Evolutionary conservation across 2,329 filamentous ascomycete species (phyloP), one percentile per base, ranked within the genome.

Genomic region (Aspergillus sp.): DNA sequence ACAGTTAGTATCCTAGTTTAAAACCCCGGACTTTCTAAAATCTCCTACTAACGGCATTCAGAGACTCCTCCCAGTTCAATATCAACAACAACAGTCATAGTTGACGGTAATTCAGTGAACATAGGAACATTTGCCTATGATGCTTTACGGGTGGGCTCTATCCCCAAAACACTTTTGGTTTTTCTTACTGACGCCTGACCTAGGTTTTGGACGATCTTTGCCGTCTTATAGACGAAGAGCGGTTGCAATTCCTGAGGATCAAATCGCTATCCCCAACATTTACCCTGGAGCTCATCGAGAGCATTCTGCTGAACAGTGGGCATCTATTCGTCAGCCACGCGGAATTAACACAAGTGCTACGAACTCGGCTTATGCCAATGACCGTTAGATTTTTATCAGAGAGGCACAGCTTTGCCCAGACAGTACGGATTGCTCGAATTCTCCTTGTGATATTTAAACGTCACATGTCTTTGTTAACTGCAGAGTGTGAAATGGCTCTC

Each of bases 221-320:
- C 55, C 78, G 95, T 38, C 74, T 95, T 55, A 88, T 90, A 0
- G 89, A 95, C 62, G 87, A 87, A 30, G 86, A 93, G 56, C 83
- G 84, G 33, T 83, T 90, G 4, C 82, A 88, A 51, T 95, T 90
- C 58, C 76, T 98, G 33, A 82, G 83, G 29, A 87, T 93, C 56
- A 83, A 86, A 9, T 81, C 81, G 4, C 75, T 97, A 7, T 83
- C 88, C 0, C 83, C 89, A 55, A 85, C 87, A 0, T 93, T 95
- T 55, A 88, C 90, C 5, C 71, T 98, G 1, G 93, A 98, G 62
- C 76, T 97, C 43, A 89, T 98, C 55, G 90, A 96, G 67, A 91
- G 89, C 1, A 83, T 95, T 41, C 72, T 98, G 46, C 85, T 86
- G 26, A 94, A 90, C 56, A 89, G 96, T 70, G 80, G 84, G n/a